phyloP scores from a whole-genome alignment of 495 filamentous ascomycete species.

The Hypoxylon lienhwacheense region DNA sequence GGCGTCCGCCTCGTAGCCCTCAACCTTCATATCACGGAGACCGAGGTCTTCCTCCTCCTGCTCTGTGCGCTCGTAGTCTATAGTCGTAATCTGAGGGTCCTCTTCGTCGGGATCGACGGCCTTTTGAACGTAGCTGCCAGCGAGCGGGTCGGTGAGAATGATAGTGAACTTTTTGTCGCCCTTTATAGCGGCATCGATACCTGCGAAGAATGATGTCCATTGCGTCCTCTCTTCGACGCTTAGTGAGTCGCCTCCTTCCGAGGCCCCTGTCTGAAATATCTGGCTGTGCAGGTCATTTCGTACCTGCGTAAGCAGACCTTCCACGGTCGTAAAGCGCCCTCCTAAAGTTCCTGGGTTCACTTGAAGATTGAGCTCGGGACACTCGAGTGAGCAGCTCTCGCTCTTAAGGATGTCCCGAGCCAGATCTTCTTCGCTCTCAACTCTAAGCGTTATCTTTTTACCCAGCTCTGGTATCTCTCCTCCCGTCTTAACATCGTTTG shows the following conservation, averaged over 20 bases:
- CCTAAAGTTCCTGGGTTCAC: slow-evolving; percentile 91
- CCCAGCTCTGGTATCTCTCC: slow-evolving; percentile 88
- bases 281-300: slow-evolving; percentile 81
- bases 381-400: slow-evolving; percentile 82
- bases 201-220: slow-evolving; percentile 80
- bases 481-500: slow-evolving; percentile 94
- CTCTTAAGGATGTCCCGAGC: slow-evolving; percentile 93
- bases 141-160: slow-evolving; percentile 83
- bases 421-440: slow-evolving; percentile 75
- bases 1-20: slow-evolving; percentile 72
- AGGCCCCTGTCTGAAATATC: slow-evolving; percentile 74
- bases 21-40: slow-evolving; percentile 86
- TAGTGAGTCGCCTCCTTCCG: slow-evolving; percentile 71
- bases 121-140: slow-evolving; percentile 91
- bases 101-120: slow-evolving; percentile 66
- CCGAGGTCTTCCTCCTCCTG: slow-evolving; percentile 93
- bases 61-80: slow-evolving; percentile 83
- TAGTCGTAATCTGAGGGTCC: slow-evolving; percentile 77
- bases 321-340: slow-evolving; percentile 95
- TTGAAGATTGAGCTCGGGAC: slow-evolving; percentile 79
- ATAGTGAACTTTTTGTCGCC: slow-evolving; percentile 85
- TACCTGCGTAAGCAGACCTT: slow-evolving; percentile 91
- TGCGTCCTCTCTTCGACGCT: slow-evolving; percentile 58
- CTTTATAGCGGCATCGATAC: slow-evolving; percentile 73
- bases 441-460: slow-evolving; percentile 74